Base-by-base conservation (phyloP, 73 alveolate species). In the Breviolum minutum region DNA sequence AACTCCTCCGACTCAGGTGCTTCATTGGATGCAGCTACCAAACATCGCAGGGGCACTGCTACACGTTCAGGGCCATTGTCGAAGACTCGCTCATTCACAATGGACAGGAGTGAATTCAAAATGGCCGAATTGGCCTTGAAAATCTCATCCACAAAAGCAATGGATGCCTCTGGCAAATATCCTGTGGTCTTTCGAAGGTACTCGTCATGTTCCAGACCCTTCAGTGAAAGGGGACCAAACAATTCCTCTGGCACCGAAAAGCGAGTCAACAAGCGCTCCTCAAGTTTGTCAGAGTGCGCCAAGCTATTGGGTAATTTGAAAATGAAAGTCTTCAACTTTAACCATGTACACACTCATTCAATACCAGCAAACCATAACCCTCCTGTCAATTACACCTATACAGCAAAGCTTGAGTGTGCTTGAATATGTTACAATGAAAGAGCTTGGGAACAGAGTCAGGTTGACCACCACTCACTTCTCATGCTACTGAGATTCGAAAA, bases 241-340 rank as follows among this genome's bases (percentile, higher is more conserved):
- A 94, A 63, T 54, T 94, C 99, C 94, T 94, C 99, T 22, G 99
- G 99, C 40, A 94, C 99, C 24, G 99, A 94, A 63, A 94, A 94
- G 17, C 99, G 92, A 10, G 99, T 94, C 86, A 94, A 94, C 84
- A 94, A 27, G 62, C 99, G 99, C 94, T 94, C 99, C 94, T 80
- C 29, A 26, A 17, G 89, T 30, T 40, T 40, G 54, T 40, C 54
- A 40, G 54, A 40, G 54, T 40, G 54, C 54, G 54, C 54, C 54
- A 40, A 40, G 54, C 54, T 40, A 40, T 40, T 40, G 3, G 54
- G 54, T 40, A 40, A 40, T 0, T 0, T 40, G 54, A 40, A 40
- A 40, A 3, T 40, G 54, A 3, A 40, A 40, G 54, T 40, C 54
- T 40, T 40, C 54, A 40, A 40, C 54, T 40, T 40, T 3, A 40